phyloP scores from a whole-genome alignment of 2,329 filamentous ascomycete genomes.

The Colletotrichum simmondsii region DNA sequence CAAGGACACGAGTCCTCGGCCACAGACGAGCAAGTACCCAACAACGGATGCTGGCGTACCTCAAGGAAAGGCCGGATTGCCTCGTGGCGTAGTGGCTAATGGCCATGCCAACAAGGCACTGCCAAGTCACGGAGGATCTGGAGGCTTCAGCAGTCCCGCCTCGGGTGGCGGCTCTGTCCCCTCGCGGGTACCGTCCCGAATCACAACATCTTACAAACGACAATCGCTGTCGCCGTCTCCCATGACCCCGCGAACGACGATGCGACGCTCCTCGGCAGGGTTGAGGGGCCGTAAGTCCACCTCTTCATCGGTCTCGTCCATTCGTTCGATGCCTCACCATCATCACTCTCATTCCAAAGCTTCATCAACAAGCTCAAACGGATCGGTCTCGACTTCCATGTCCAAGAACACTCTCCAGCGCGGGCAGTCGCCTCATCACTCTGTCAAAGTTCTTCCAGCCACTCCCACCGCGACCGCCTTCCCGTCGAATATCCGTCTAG shows the following conservation, averaged over 20 bases:
- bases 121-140: constrained; percentile 9
- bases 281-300: constrained; percentile 94
- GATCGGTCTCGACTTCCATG: constrained; percentile 74
- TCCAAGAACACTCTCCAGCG: constrained; percentile 74
- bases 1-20: constrained; percentile 66
- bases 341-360: constrained; percentile 93
- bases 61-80: constrained; percentile 56
- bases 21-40: constrained; percentile 69
- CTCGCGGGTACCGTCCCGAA: constrained; percentile 44
- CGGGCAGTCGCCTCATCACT: constrained; percentile 84
- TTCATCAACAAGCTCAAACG: constrained; percentile 88
- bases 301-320: constrained; percentile 92
- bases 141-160: constrained; percentile 40
- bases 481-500: constrained; percentile 86
- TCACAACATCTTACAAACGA: constrained; percentile 67
- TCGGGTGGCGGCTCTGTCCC: constrained; percentile 42
- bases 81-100: constrained; percentile 63
- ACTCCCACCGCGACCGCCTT: constrained; percentile 82
- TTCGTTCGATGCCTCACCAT: constrained; percentile 90
- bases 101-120: constrained; percentile 52
- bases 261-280: constrained; percentile 84
- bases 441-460: constrained; percentile 93
- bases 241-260: constrained; percentile 86
- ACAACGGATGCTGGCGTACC: constrained; percentile 47
- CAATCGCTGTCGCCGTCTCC: constrained; percentile 89